phyloP scores from a whole-genome alignment of 495 filamentous ascomycete species.

The Symbiotaphrina buchneri region DNA sequence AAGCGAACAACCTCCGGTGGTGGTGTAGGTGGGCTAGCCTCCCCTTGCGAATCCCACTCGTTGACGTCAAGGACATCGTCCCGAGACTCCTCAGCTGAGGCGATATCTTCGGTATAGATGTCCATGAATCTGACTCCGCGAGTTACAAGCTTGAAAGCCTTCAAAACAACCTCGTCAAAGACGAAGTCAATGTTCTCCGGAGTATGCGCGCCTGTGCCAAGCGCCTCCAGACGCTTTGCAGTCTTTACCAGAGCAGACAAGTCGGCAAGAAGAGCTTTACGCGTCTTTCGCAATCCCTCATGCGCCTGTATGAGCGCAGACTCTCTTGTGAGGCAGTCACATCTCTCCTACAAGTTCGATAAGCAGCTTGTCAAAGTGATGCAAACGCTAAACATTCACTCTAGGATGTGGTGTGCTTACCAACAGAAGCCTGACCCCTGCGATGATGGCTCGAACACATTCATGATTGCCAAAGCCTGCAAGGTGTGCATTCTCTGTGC shows the following conservation, averaged over 20 bases:
- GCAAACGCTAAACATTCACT: too few species aligned
- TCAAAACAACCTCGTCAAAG: slow-evolving; percentile 78
- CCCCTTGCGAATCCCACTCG: too few species aligned
- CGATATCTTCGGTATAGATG: too few species aligned
- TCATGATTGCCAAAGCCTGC: slow-evolving; percentile 63
- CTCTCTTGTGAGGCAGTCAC: slow-evolving; percentile 70
- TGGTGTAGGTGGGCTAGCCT: too few species aligned
- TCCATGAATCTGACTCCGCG: slow-evolving; percentile 86
- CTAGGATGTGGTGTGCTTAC: slow-evolving; percentile 24
- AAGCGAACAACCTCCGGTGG: too few species aligned
- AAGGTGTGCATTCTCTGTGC: slow-evolving; percentile 35
- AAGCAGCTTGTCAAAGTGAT: slow-evolving; percentile 8
- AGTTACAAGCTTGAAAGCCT: slow-evolving; percentile 84
- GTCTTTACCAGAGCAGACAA: slow-evolving; percentile 74
- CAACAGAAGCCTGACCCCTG: slow-evolving; percentile 73
- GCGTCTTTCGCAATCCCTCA: slow-evolving; percentile 53
- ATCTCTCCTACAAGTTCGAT: slow-evolving; percentile 41
- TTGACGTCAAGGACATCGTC: background rate
- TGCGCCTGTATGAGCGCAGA: slow-evolving; percentile 47
- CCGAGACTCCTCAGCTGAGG: background rate
- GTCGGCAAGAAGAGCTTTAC: slow-evolving; percentile 74
- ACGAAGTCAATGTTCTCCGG: slow-evolving; percentile 23
- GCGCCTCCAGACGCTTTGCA: slow-evolving; percentile 58
- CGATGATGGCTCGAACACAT: slow-evolving; percentile 79
- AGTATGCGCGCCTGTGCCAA: slow-evolving; percentile 23